These are phyloP conservation scores for Cercospora sp. DNA, from an alignment of 2,329 filamentous ascomycete species.

Conservation along the genomic window DNA sequence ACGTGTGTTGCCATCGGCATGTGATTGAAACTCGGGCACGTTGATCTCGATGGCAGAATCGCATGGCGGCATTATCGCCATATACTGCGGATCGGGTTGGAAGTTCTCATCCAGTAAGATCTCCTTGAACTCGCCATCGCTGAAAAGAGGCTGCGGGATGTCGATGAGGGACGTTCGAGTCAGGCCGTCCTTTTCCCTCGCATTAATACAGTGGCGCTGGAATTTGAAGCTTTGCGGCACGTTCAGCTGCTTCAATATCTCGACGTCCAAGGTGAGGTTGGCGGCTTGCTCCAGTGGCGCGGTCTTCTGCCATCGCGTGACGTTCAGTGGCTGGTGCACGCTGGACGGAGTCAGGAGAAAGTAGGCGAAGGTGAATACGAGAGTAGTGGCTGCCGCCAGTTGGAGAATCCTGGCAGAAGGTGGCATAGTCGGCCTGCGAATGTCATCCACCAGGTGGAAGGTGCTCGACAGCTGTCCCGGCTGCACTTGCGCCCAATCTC, in stretches of 20 bases:
- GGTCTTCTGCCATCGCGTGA: constrained; percentile 20
- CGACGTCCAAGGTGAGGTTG: constrained; percentile 26
- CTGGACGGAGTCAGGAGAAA: constrained; percentile 18
- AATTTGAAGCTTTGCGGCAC: constrained; percentile 24
- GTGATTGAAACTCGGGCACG: constrained; percentile 26
- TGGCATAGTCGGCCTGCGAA: neutral
- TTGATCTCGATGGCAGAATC: constrained; percentile 20
- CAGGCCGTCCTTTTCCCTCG: constrained; percentile 21
- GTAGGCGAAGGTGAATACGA: constrained; percentile 25
- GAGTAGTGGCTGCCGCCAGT: constrained; percentile 18
- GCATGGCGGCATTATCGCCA: constrained; percentile 26
- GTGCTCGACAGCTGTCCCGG: constrained; percentile 1
- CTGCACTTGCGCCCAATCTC: neutral
- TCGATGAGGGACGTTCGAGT: constrained; percentile 22
- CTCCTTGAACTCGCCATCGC: constrained; percentile 6
- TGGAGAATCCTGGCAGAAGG: constrained; percentile 16
- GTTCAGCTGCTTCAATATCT: constrained; percentile 26
- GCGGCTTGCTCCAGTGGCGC: constrained; percentile 11
- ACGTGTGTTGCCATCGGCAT: constrained; percentile 21
- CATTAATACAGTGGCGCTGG: constrained; percentile 26
- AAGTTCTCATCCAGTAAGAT: constrained; percentile 22
- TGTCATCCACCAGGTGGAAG: neutral
- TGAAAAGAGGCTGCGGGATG: constrained; percentile 16
- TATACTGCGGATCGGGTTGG: constrained; percentile 9
- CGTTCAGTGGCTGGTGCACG: constrained; percentile 4